A percentile compares a stretch with the other conserved stretches of the same genome.
phyloP scores from a whole-genome alignment of 2,329 filamentous ascomycete genomes.

The Hymenoscyphus occultus region DNA sequence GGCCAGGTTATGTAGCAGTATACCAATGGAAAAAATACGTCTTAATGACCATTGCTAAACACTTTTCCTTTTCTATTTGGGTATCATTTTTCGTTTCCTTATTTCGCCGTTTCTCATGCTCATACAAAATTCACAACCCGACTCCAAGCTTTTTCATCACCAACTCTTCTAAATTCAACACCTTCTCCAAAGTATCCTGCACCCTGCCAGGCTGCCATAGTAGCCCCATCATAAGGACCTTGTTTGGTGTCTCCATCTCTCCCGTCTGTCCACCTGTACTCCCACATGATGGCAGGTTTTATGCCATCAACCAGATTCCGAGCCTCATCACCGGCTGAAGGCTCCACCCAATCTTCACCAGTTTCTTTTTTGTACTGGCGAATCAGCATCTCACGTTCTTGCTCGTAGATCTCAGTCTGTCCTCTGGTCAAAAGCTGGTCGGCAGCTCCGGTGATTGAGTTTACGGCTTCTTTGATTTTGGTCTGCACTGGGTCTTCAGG shows the following conservation, averaged over 20 bases:
- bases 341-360: conserved; percentile 77
- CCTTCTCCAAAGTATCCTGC: conserved; percentile 91
- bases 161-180: conserved; percentile 70
- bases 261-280: conserved; percentile 89
- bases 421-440: conserved; percentile 82
- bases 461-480: conserved; percentile 69
- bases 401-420: conserved; percentile 86
- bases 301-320: conserved; percentile 27
- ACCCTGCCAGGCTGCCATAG: conserved; percentile 88
- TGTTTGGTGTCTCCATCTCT: conserved; percentile 75
- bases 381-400: conserved; percentile 77
- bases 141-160: conserved; percentile 45
- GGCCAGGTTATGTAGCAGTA: conserved; percentile 7
- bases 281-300: conserved; percentile 60
- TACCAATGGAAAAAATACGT: background rate
- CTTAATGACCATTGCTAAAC: background rate
- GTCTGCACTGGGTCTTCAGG: conserved; percentile 66
- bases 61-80: conserved; percentile 14
- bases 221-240: conserved; percentile 79
- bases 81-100: conserved; percentile 22
- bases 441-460: conserved; percentile 83
- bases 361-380: conserved; percentile 82
- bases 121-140: conserved; percentile 37
- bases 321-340: conserved; percentile 38
- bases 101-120: conserved; percentile 12